A percentile compares a stretch with the other conserved stretches of the same genome.
phyloP scores from a whole-genome alignment of 2,329 filamentous ascomycete genomes.

The Harringtonia lauricola region DNA sequence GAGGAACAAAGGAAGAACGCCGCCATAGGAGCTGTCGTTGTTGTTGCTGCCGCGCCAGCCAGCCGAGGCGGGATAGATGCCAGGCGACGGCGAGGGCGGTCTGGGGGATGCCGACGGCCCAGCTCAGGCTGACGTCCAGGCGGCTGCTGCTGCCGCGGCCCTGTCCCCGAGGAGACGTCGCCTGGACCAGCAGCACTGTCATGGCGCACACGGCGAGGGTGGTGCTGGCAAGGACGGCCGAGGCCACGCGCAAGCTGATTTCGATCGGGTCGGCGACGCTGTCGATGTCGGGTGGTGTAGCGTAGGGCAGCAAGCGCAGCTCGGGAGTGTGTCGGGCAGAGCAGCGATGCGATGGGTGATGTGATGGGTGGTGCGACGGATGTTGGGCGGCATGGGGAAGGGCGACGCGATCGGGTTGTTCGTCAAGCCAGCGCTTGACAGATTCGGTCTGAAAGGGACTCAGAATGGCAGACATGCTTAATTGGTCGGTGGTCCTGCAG shows the following conservation, averaged over 20 bases:
- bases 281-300: no score
- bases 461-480: neutral
- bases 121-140: conserved; percentile 8
- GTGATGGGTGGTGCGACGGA: neutral
- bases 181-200: conserved; percentile 3
- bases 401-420: neutral
- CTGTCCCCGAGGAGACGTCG: conserved; percentile 1
- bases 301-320: no score
- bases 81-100: conserved; percentile 5
- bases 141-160: no score
- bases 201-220: conserved; percentile 5
- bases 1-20: no score
- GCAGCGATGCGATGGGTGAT: no score
- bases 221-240: conserved; percentile 5
- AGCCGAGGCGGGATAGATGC: conserved; percentile 3
- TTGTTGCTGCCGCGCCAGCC: neutral
- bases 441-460: conserved; percentile 4
- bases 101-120: conserved; percentile 8
- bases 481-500: neutral
- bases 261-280: conserved; percentile 1
- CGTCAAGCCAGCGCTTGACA: conserved; percentile 7
- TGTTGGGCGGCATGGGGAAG: neutral
- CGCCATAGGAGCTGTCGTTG: no score
- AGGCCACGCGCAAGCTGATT: conserved; percentile 7
- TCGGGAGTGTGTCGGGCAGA: neutral